Evolutionary conservation across 495 filamentous ascomycete genomes (phyloP).

Genomic region (Opeltia flavorubescens): DNA sequence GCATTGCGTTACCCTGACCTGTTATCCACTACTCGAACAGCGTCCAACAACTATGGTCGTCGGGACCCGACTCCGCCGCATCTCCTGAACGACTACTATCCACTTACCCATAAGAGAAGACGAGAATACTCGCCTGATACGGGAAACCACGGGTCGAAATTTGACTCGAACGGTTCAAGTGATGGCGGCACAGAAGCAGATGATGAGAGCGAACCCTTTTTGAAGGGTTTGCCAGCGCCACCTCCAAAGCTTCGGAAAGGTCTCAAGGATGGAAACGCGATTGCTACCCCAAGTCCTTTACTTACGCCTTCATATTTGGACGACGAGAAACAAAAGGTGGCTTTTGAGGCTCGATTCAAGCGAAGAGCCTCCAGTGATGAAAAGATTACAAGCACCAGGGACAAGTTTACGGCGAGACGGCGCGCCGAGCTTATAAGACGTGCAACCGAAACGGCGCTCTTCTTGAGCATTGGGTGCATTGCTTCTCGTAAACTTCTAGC

Average conservation of each 20-base stretch:
- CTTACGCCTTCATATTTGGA: conserved; percentile 45
- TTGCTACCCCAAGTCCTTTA: conserved; percentile 34
- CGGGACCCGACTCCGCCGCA: too few relatives aligned
- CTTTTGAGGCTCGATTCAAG: conserved; percentile 8
- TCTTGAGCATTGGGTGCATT: conserved; percentile 17
- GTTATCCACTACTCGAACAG: neutral
- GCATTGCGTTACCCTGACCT: neutral
- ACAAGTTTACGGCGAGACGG: conserved; percentile 22
- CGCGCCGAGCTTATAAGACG: conserved; percentile 32
- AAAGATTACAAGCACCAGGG: conserved; percentile 15
- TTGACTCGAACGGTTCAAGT: conserved; percentile 48
- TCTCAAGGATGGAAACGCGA: conserved; percentile 25
- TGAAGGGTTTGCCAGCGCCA: conserved; percentile 71
- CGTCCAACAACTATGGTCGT: neutral
- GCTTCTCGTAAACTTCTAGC: neutral
- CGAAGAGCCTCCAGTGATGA: conserved; percentile 8
- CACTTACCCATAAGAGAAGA: neutral
- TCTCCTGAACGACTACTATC: too few relatives aligned
- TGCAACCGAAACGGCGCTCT: conserved; percentile 27
- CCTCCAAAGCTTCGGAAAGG: conserved; percentile 60
- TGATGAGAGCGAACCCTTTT: conserved; percentile 58
- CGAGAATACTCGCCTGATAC: too few relatives aligned
- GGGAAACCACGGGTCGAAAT: too few relatives aligned
- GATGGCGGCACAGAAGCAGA: conserved; percentile 88
- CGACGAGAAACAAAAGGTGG: conserved; percentile 28